Percentiles rank a stretch among this genome's conserved stretches.
Conservation (phyloP, 345 rosid genomes). For the Bretschneidera sinensis region DNA sequence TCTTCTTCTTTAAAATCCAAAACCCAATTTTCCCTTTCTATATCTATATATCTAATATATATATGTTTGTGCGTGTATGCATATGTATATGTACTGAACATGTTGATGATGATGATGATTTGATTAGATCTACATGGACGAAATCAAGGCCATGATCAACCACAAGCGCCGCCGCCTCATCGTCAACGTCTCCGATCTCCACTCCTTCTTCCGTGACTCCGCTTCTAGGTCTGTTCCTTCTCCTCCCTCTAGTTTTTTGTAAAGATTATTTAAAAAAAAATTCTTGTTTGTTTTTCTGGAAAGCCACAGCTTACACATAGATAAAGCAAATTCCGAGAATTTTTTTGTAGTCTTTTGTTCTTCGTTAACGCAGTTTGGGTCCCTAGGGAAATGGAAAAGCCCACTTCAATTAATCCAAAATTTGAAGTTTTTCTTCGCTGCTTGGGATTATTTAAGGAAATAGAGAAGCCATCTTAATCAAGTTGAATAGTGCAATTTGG, state of each 20-base stretch:
- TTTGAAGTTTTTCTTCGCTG: no score
- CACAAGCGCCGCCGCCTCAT: slow-evolving; percentile 92
- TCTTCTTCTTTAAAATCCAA: not conserved
- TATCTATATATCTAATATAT: not conserved
- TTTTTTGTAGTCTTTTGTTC: not conserved
- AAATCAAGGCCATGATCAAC: slow-evolving; percentile 75
- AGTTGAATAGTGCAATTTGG: not conserved
- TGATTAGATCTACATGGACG: slow-evolving; percentile 65
- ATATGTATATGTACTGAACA: no score
- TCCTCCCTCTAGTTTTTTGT: not conserved
- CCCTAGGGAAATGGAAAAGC: not conserved
- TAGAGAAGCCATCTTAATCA: no score
- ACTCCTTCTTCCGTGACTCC: slow-evolving; percentile 52
- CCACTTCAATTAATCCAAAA: no score
- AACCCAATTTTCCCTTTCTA: not conserved
- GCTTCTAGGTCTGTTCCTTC: slow-evolving; percentile 46
- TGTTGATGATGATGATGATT: not conserved
- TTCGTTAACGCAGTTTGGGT: no score
- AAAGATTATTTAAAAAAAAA: no score
- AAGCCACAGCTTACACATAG: no score
- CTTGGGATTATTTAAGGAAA: no score
- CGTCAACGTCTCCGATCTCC: slow-evolving; percentile 85
- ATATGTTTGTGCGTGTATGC: not conserved
- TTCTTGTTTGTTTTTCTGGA: not conserved
- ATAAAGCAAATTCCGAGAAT: no score